Evolutionary conservation across 805 yeast species (phyloP).

Genomic region (Candida sakaeoensis): DNA sequence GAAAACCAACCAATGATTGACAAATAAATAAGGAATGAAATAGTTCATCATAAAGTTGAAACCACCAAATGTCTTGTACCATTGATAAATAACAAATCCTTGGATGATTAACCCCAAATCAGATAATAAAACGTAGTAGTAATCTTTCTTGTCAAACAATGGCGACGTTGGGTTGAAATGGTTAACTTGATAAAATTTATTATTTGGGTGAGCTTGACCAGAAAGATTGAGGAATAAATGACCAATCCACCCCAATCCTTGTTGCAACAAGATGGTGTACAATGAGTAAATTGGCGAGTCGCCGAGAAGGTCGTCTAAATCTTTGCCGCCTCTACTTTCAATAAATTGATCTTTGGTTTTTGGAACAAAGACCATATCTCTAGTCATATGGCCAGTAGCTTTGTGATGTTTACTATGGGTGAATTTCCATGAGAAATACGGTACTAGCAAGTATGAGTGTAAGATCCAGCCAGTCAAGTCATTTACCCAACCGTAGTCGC

Average conservation of each 20-base stretch:
- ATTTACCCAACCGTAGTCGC: slow-evolving; percentile 67
- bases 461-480: slow-evolving; percentile 81
- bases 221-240: slow-evolving; percentile 69
- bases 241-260: slow-evolving; percentile 71
- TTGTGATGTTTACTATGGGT: slow-evolving; percentile 87
- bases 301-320: slow-evolving; percentile 55
- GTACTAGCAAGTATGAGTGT: slow-evolving; percentile 76
- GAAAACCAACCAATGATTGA: slow-evolving; percentile 88
- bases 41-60: slow-evolving; percentile 65
- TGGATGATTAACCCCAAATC: slow-evolving; percentile 68
- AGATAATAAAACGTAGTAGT: slow-evolving; percentile 64
- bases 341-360: slow-evolving; percentile 57
- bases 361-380: slow-evolving; percentile 87
- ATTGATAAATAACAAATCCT: slow-evolving; percentile 49
- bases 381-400: slow-evolving; percentile 77
- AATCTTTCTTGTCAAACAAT: slow-evolving; percentile 69
- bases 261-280: slow-evolving; percentile 56
- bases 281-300: slow-evolving; percentile 74
- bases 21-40: slow-evolving; percentile 73
- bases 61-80: slow-evolving; percentile 60
- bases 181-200: slow-evolving; percentile 46
- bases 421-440: slow-evolving; percentile 84
- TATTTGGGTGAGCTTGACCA: slow-evolving; percentile 59
- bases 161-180: slow-evolving; percentile 77
- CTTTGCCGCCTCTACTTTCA: slow-evolving; percentile 28